Evolutionary conservation across 1,284 basidiomycete genomes (phyloP), one percentile per base, ranked within the genome.

Genomic region (Jaminaea rosea): DNA sequence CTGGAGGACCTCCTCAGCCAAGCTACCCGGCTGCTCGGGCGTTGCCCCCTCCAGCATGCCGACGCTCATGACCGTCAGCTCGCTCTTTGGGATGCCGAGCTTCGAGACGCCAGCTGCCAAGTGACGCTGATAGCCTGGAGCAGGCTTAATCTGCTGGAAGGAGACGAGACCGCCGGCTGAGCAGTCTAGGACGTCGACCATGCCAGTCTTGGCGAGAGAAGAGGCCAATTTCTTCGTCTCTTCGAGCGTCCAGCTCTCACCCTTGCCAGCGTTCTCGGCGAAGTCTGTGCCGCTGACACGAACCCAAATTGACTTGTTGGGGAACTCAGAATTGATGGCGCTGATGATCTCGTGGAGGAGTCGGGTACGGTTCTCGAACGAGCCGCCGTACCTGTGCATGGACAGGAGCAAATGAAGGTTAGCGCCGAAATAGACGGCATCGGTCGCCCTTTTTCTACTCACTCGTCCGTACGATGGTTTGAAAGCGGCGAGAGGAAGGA

Each of bases 401-500:
- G n/a, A n/a, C n/a, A n/a, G n/a, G n/a, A n/a, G n/a, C n/a, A n/a
- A n/a, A n/a, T n/a, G n/a, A n/a, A n/a, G n/a, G n/a, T n/a, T n/a
- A n/a, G n/a, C n/a, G n/a, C n/a, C n/a, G n/a, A n/a, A n/a, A n/a
- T n/a, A n/a, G n/a, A n/a, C n/a, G n/a, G n/a, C n/a, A n/a, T n/a
- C n/a, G n/a, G n/a, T n/a, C n/a, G n/a, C n/a, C n/a, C n/a, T n/a
- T n/a, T n/a, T n/a, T n/a, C n/a, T n/a, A n/a, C n/a, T n/a, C n/a
- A n/a, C 53, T 65, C 53, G 55, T 73, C 71, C 1, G 60, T 70
- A 26, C 70, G 62, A n/a, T 65, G 56, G 60, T 70, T 72, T 37
- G 58, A 55, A 19, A 72, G 41, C 1, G 69, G 69, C 10, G 54
- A 60, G 34, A 63, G 59, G 58, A 69, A 69, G 6, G 49, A 55